Evolutionary conservation across 352 stramenopile species (phyloP), one percentile per base, ranked within the genome.

Genomic region (Globisporangium ultimum): DNA sequence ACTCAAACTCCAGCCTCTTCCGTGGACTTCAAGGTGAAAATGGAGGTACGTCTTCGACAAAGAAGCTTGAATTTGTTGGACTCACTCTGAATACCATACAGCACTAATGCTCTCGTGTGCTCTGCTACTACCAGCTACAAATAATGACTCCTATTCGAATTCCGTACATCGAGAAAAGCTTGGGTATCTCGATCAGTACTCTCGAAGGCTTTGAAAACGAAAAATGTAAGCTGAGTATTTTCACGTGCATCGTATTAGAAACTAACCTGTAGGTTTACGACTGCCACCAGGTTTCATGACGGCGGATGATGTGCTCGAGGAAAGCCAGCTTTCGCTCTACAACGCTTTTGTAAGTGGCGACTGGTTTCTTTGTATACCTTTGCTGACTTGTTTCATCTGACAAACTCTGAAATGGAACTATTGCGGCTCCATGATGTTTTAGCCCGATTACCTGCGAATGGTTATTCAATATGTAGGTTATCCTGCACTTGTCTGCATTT

Each of bases 121-220:
- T 34, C 4, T 48, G 2, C 7, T 53, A 20, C 15, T 40, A 55
- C 14, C 58, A 94, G 82, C 68, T 94, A 0, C 85, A 94, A 82
- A 92, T 94, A 74, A 91, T 94, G 75, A 94, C 85, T 13, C 85
- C 83, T 3, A 90, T 92, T 60, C 80, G 85, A 34, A 94, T 94
- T 32, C 85, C 85, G n/a, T 94, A 91, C 53, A 89, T 94, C 20
- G 85, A 91, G 60, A 75, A 85, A 67, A 74, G 78, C n/a, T 60
- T 94, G 1, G 77, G 72, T 1, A 70, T 91, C n/a, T 78, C 69
- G 8, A 94, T 94, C 55, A 67, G 76, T 14, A 92, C 83, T 4
- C 55, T 91, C 38, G 82, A 94, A 71, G 82, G 85, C 8, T 91
- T 94, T 57, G 78, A 89, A 47, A 94, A 92, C 55, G 79, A 89